Evolutionary conservation across 2,329 filamentous ascomycete species (phyloP), one percentile per base, ranked within the genome.

Genomic region (Microcera coccophila): DNA sequence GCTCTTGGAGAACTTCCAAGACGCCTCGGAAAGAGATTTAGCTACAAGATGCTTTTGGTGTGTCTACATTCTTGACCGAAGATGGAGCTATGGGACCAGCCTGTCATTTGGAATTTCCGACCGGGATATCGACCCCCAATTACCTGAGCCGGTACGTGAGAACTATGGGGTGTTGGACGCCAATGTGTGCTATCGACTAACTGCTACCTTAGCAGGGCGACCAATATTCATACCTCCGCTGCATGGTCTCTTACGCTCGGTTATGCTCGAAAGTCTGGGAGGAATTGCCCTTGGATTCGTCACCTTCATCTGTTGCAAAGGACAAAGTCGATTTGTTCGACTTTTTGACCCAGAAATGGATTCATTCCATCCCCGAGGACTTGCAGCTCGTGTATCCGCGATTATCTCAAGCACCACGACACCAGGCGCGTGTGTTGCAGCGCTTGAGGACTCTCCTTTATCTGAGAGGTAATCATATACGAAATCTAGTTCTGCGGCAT

Each of bases 61-160:
- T 21, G 70, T 75, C 15, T 76, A 76, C 40, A 68, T 73, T 0
- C 64, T 77, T 1, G 74, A 76, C 37, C 68, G 72, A 1, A 67
- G 73, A 17, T 77, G 72, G 70, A 74, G 71, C 9, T 74, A 76
- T 24, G 73, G 73, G 2, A 75, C 72, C 0, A 72, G 73, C 11
- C 52, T 76, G n/a, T 26, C 73, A 0, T 76, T 75, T 49, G 67
- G 68, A 0, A 62, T 76, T 4, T 62, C 71, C 10, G 72, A 76
- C 40, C 64, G 66, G 0, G 73, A 75, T 37, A 71, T 76, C 45
- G 73, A 76, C 38, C 69, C 71, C 1, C 65, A 69, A 26, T 50
- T 76, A 1, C 70, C 71, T 0, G 66, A 74, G 39, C 69, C 69
- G 0, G 71, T 62, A 47, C 45, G 58, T 48, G 2, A 0, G 1